A percentile compares a stretch with the other conserved stretches of the same genome.
These are phyloP conservation scores for Epichloe sibirici DNA, from an alignment of 2,329 filamentous ascomycete species.

Conservation along the genomic window DNA sequence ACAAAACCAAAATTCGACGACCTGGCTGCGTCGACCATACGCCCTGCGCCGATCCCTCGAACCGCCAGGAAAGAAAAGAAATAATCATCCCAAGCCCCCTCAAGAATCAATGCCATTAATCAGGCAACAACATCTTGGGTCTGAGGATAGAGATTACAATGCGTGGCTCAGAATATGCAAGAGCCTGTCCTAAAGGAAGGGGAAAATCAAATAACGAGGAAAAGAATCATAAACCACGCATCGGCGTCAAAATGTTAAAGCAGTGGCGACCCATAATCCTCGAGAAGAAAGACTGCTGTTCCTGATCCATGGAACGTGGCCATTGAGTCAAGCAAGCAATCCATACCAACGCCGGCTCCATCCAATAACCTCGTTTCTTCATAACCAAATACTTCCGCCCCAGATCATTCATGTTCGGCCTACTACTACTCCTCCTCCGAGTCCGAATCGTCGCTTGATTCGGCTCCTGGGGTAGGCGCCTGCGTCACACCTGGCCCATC, in stretches of 20 bases:
- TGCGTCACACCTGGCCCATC: slow-evolving; percentile 15
- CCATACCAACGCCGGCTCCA: slow-evolving; percentile 9
- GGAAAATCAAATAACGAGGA: not conserved
- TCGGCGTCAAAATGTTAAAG: not conserved
- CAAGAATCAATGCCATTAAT: not conserved
- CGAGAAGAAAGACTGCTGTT: not conserved
- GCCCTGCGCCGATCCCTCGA: not conserved
- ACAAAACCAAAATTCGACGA: not conserved
- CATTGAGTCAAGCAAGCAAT: not conserved
- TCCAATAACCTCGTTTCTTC: slow-evolving; percentile 9
- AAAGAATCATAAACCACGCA: not conserved
- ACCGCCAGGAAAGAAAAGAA: not conserved
- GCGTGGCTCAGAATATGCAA: not conserved
- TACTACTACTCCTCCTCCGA: slow-evolving; percentile 32
- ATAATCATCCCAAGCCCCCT: not conserved
- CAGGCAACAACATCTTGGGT: not conserved
- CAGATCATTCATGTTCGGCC: not conserved
- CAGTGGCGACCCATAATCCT: not conserved
- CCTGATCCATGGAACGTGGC: not conserved
- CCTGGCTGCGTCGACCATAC: not conserved
- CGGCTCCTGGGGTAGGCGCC: slow-evolving; percentile 18
- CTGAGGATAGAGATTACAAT: not conserved
- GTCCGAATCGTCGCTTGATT: slow-evolving; percentile 33
- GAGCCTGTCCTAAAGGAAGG: not conserved
- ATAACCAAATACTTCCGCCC: slow-evolving; percentile 3